Conservation (phyloP, 176 grass and related monocot species). For the Carex kokanica region DNA sequence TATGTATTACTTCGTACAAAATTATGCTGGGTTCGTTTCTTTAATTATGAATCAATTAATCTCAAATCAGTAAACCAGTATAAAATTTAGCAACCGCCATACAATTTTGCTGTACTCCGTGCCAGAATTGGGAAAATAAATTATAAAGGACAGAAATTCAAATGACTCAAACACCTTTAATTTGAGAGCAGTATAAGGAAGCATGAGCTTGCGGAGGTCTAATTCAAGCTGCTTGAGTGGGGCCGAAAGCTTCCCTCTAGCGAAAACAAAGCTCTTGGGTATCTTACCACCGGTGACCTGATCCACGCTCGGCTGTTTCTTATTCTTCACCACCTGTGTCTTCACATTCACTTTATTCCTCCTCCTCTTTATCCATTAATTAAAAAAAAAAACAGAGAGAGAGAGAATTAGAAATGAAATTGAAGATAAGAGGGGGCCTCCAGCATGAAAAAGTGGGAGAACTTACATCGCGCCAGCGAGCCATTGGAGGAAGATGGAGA, state of each 20-base stretch:
- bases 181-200: slow-evolving; percentile 44
- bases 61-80: background rate
- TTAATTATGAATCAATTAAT: background rate
- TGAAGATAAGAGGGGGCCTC: background rate
- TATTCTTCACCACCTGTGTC: slow-evolving; percentile 30
- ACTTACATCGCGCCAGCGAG: slow-evolving; percentile 31
- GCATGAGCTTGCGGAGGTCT: slow-evolving; percentile 62
- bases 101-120: background rate
- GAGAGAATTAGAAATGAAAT: background rate
- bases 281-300: slow-evolving; percentile 78
- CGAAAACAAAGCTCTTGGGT: slow-evolving; percentile 90
- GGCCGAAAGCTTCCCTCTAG: slow-evolving; percentile 65
- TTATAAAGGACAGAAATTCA: background rate
- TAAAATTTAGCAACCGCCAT: background rate
- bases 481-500: slow-evolving; percentile 13
- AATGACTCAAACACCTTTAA: slow-evolving; percentile 29
- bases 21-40: background rate
- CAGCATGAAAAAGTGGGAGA: background rate
- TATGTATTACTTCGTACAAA: background rate
- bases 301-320: slow-evolving; percentile 75
- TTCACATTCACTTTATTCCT: slow-evolving; percentile 29
- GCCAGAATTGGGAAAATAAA: background rate
- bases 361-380: slow-evolving; percentile 12
- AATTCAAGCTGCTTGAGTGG: slow-evolving; percentile 72
- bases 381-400: background rate